These are phyloP conservation scores for Penicillium glabrum DNA, from an alignment of 2,329 filamentous ascomycete genomes.

Conservation along the genomic window DNA sequence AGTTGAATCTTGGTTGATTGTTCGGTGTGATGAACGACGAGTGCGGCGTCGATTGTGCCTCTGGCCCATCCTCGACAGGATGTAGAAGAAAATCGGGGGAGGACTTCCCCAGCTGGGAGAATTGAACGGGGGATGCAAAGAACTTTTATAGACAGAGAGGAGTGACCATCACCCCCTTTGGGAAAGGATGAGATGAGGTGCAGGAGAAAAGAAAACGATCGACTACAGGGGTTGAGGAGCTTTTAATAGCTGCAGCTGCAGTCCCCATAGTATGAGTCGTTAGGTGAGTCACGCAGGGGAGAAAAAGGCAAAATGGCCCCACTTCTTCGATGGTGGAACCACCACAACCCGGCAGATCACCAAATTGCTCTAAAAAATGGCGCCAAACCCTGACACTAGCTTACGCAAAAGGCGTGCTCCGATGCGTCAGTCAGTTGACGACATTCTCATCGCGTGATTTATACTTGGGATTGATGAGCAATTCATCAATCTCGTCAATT, in stretches of 20 bases:
- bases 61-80: constrained; percentile 42
- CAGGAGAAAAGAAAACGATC: constrained; percentile 8
- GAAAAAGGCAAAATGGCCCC: constrained; percentile 4
- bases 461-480: no score
- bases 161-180: constrained; percentile 38
- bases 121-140: constrained; percentile 4
- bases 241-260: constrained; percentile 13
- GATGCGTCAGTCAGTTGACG: constrained; percentile 3
- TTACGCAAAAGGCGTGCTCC: constrained; percentile 18
- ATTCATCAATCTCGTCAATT: not conserved
- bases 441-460: constrained; percentile 10
- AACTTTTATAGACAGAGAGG: constrained; percentile 26
- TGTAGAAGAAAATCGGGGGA: not conserved
- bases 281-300: constrained; percentile 21
- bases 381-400: constrained; percentile 8
- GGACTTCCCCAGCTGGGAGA: constrained; percentile 5
- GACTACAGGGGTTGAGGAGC: constrained; percentile 12
- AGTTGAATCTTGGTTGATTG: constrained; percentile 12
- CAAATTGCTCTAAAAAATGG: constrained; percentile 16
- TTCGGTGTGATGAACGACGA: constrained; percentile 40
- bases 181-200: constrained; percentile 38
- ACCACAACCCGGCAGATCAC: constrained; percentile 17
- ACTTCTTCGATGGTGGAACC: constrained; percentile 16
- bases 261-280: constrained; percentile 1
- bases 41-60: constrained; percentile 49